These are phyloP conservation scores for Rugosomyces carneus DNA, from an alignment of 1,284 basidiomycete genomes.

Conservation along the genomic window DNA sequence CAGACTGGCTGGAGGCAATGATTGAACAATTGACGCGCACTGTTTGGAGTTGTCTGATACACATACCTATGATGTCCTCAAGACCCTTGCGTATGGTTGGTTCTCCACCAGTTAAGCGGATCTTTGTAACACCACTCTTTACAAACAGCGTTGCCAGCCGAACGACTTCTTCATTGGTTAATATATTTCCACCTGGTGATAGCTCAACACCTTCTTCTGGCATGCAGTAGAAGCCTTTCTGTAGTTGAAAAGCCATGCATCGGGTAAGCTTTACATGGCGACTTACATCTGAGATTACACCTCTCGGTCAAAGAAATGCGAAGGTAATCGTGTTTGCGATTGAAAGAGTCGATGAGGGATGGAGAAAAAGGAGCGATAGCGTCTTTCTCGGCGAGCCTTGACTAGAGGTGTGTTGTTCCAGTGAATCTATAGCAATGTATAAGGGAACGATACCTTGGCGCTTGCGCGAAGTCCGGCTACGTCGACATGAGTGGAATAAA, in stretches of 20 bases:
- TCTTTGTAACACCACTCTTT: slow-evolving; percentile 77
- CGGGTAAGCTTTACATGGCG: neutral
- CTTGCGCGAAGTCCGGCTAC: slow-evolving; percentile 8
- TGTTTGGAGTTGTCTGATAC: slow-evolving; percentile 17
- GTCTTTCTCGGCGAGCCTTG: slow-evolving; percentile 51
- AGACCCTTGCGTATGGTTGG: slow-evolving; percentile 83
- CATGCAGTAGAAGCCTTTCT: slow-evolving; percentile 85
- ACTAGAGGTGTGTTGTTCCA: slow-evolving; percentile 26
- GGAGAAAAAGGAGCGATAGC: slow-evolving; percentile 39
- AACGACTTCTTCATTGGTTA: slow-evolving; percentile 73
- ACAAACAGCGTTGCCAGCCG: slow-evolving; percentile 78
- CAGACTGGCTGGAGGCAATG: slow-evolving; percentile 39
- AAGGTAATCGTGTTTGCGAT: slow-evolving; percentile 74
- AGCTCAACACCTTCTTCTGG: slow-evolving; percentile 76
- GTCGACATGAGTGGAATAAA: slow-evolving; percentile 6
- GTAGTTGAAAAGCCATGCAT: slow-evolving; percentile 4
- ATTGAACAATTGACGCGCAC: neutral
- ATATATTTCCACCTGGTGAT: slow-evolving; percentile 61
- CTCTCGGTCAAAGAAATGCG: slow-evolving; percentile 82
- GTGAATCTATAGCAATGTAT: neutral
- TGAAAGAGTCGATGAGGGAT: slow-evolving; percentile 61
- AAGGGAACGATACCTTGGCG: slow-evolving; percentile 12
- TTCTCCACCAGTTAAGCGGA: slow-evolving; percentile 84
- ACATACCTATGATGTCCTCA: slow-evolving; percentile 60
- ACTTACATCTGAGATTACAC: slow-evolving; percentile 81